These are phyloP conservation scores for Ophiostoma angusticollis DNA, from an alignment of 2,329 filamentous ascomycete genomes.

Conservation along the genomic window DNA sequence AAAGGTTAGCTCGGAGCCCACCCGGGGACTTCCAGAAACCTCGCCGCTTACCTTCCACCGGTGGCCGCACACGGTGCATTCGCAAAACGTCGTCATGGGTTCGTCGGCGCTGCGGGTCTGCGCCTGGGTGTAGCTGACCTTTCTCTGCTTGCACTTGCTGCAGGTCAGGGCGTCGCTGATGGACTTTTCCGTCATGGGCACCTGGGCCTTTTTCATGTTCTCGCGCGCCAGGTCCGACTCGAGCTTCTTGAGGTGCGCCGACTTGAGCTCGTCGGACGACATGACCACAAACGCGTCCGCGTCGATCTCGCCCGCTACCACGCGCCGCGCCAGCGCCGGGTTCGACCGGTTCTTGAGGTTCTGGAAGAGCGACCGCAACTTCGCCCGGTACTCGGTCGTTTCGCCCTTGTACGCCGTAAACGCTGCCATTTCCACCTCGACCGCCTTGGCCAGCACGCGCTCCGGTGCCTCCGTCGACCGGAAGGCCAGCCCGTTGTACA, in stretches of 20 bases:
- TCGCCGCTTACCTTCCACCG: conserved; percentile 60
- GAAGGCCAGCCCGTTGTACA: conserved; percentile 80
- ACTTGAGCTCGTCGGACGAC: conserved; percentile 85
- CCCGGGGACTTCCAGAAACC: too few species aligned
- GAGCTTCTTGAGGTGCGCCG: conserved; percentile 62
- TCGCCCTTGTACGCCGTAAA: conserved; percentile 58
- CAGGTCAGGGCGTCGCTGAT: conserved; percentile 82
- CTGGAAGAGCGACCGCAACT: conserved; percentile 84
- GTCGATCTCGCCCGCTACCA: conserved; percentile 61
- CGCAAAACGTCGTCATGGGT: conserved; percentile 69
- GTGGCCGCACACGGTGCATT: conserved; percentile 56
- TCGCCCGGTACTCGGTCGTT: conserved; percentile 64
- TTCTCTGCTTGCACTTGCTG: conserved; percentile 82
- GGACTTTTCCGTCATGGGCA: conserved; percentile 80
- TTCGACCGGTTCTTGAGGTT: conserved; percentile 94
- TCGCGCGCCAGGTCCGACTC: conserved; percentile 71
- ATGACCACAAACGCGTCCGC: conserved; percentile 69
- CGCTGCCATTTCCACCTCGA: conserved; percentile 75
- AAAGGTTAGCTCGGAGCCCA: too few species aligned
- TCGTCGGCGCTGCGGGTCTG: conserved; percentile 95
- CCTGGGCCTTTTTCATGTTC: conserved; percentile 96
- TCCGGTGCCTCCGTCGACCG: conserved; percentile 59
- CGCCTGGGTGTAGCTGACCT: conserved; percentile 90
- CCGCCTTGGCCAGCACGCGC: conserved; percentile 57
- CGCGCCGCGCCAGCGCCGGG: conserved; percentile 57